Base-by-base conservation (phyloP, 202 grass and related monocot species). In the Panicum virgatum region DNA sequence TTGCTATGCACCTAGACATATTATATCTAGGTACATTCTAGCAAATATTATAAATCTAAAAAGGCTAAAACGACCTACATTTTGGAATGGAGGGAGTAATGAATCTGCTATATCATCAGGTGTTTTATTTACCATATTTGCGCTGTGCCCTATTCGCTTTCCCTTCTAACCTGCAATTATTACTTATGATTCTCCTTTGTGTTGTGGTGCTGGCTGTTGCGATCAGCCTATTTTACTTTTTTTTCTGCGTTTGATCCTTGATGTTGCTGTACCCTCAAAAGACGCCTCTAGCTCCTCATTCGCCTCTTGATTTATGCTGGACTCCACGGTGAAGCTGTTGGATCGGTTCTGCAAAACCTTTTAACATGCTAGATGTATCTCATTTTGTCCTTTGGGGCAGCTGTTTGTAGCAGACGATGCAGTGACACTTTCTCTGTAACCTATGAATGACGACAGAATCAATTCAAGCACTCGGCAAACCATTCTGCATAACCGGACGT, bases 91-190 rank as follows among this genome's bases (percentile, higher is more conserved):
- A 30, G 29, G 29, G 29, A 30, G 29, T 30, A 18, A 63, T 74
- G 27, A 78, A 81, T 90, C 70, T 81, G 14, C 63, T 89, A 52
- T 87, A 22, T 91, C 71, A 50, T 69, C 84, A 23, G 79, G 53
- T 45, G 51, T 75, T 8, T 53, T 22, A 2, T 44, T 39, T 64
- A 2, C 8, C 62, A 32, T 18, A 20, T 72, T 32, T 15, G 9
- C 18, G 23, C 54, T n/a, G 9, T 8, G 46, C 46, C 4, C 12
- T 32, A 19, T 8, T 30, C 44, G 2, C 12, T 47, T 27, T 48
- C 11, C 2, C 26, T 48, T 30, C 45, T 14, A 50, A 61, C 12
- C 57, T 71, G 15, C 16, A 0, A 50, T 71, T 7, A 72, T 32
- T 18, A 19, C 9, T 50, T 29, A 3, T 4, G 9, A 30, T 37